These are phyloP conservation scores for Lasiosphaeria hispida DNA, from an alignment of 495 filamentous ascomycete species.

Conservation along the genomic window DNA sequence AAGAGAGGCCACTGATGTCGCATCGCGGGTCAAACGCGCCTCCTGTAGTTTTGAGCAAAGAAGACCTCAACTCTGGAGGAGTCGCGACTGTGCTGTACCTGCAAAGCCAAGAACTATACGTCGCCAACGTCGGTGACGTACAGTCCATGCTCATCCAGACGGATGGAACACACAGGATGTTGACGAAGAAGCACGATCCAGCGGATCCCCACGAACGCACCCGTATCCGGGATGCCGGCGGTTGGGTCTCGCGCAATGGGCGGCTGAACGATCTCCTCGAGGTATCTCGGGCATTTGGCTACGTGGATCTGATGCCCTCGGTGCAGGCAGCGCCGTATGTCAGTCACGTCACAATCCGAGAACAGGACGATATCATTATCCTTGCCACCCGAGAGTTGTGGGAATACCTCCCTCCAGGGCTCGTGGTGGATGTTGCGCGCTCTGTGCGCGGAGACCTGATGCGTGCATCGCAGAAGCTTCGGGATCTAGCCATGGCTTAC, in stretches of 20 bases:
- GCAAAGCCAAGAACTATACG: slow-evolving; percentile 82
- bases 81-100: slow-evolving; percentile 92
- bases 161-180: slow-evolving; percentile 71
- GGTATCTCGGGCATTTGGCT: slow-evolving; percentile 92
- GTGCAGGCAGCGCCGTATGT: slow-evolving; percentile 90
- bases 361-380: slow-evolving; percentile 91
- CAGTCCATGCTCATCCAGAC: slow-evolving; percentile 91
- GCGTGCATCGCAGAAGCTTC: slow-evolving; percentile 92
- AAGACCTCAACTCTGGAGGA: slow-evolving; percentile 83
- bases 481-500: slow-evolving; percentile 93
- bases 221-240: slow-evolving; percentile 90
- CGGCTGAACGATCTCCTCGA: slow-evolving; percentile 88
- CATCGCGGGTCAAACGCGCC: slow-evolving; percentile 69
- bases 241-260: slow-evolving; percentile 90
- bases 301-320: slow-evolving; percentile 85
- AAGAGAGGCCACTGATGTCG: slow-evolving; percentile 60
- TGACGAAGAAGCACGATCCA: slow-evolving; percentile 91
- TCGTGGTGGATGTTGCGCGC: slow-evolving; percentile 87
- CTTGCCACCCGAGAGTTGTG: slow-evolving; percentile 90
- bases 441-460: slow-evolving; percentile 82
- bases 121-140: slow-evolving; percentile 92
- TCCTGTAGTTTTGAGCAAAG: slow-evolving; percentile 70
- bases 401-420: slow-evolving; percentile 84
- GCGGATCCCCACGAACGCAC: slow-evolving; percentile 78
- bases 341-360: slow-evolving; percentile 71